phyloP scores from a whole-genome alignment of 441 rosid genomes.

The Brassica balearica region DNA sequence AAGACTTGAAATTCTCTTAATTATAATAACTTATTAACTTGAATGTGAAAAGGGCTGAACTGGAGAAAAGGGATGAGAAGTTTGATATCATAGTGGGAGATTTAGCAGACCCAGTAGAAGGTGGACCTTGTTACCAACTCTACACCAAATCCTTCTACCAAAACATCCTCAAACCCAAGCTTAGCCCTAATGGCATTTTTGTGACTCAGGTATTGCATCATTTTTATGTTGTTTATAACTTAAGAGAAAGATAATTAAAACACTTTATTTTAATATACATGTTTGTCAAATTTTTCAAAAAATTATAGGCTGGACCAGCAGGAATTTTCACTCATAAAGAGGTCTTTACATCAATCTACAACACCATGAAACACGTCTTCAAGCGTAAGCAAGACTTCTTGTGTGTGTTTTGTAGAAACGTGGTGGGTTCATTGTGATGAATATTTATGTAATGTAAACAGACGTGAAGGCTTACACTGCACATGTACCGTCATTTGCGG shows the following conservation, averaged over 20 bases:
- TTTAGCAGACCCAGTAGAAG: slow-evolving; percentile 95
- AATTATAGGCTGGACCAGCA: slow-evolving; percentile 88
- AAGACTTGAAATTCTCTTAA: not conserved
- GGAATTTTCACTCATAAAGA: slow-evolving; percentile 94
- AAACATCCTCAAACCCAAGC: slow-evolving; percentile 76
- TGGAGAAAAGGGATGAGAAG: slow-evolving; percentile 72
- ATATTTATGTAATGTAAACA: slow-evolving; percentile 37
- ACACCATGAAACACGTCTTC: slow-evolving; percentile 92
- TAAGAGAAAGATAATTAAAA: not conserved
- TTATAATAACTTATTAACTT: not conserved
- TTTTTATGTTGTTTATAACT: not conserved
- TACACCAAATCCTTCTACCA: slow-evolving; percentile 93
- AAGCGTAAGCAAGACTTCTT: slow-evolving; percentile 57
- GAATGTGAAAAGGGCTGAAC: slow-evolving; percentile 67
- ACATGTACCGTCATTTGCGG: slow-evolving; percentile 95
- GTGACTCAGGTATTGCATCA: slow-evolving; percentile 72
- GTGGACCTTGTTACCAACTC: slow-evolving; percentile 96
- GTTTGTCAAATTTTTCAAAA: not conserved
- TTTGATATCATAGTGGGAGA: slow-evolving; percentile 92
- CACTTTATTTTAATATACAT: not conserved
- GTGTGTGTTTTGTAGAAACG: not conserved
- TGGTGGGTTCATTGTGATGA: slow-evolving; percentile 4
- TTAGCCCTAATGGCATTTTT: slow-evolving; percentile 75
- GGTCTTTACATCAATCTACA: slow-evolving; percentile 87
- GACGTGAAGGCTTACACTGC: slow-evolving; percentile 91